Base-by-base conservation (phyloP, 345 rosid species). In the Pistacia integerrima region DNA sequence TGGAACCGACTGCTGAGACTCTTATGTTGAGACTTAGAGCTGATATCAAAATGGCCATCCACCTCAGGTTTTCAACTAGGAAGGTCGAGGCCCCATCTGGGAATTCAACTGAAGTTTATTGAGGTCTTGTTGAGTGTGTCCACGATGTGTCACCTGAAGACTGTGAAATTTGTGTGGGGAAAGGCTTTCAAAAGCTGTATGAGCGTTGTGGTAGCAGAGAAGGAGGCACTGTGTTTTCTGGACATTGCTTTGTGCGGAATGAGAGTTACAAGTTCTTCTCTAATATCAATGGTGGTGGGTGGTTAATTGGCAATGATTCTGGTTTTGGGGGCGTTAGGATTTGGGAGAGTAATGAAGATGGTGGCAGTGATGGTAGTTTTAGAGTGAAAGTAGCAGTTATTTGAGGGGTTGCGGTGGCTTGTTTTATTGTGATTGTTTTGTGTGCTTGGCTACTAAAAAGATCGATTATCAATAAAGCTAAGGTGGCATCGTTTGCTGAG, bases 241-340 rank as follows among this genome's bases (percentile, higher is more conserved):
- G 46, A 64, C 1, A 36, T 36, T 64, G 67, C 67, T 8, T 64
- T 35, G 67, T 64, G 11, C 67, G 67, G 3, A 33, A 35, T n/a
- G 48, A 64, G 67, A 17, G 11, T 14, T 71, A 71, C 36, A 20
- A 58, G 74, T 72, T 59, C 67, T 72, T 60, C 57, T 72, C 66
- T 8, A 14, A 2, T 48, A 52, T 60, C 22, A 18, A 25, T 7
- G 9, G 13, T 28, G n/a, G 52, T 11, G 55, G 55, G 1, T 33
- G 25, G 25, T 25, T 25, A 25, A 25, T 25, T 25, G 25, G 25
- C 25, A 22, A 22, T 22, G 25, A 22, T 22, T 22, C 25, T 25
- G 25, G 25, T 25, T 25, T 1, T 0, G 44, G 22, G 14, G 35
- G 20, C 30, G 75, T 61, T 22, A 44, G 12, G 18, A 30, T 48